Evolutionary conservation across 768 basidiomycete genomes (phyloP), one percentile per base, ranked within the genome.

Genomic region (Suillus ampliporus): DNA sequence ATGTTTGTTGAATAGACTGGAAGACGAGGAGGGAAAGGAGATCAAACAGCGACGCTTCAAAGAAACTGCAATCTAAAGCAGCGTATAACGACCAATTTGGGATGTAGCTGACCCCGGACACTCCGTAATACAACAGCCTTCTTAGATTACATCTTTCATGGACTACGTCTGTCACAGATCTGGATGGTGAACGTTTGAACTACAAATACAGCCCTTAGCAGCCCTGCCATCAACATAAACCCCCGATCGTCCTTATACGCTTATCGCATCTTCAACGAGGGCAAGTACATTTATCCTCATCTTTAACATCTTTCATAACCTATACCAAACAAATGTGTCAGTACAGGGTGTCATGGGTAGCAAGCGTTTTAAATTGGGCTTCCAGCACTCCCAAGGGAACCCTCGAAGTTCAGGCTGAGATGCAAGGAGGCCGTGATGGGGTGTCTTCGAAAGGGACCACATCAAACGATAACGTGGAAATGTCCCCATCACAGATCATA

Each of bases 231-330:
- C 38, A 56, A 67, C 53, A 50, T 67, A 68, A 52, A n/a, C 31
- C 60, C 38, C 57, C 43, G 23, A 57, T 51, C 69, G 46, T 64
- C 64, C 37, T 46, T 28, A 48, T 21, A 26, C 71, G 69, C 64
- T 69, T 67, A 63, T 43, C 38, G 41, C 48, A 15, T 44, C 56
- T 52, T 72, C 52, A 68, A 58, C 78, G 76, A 48, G 76, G 58
- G 65, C 83, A 85, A 61, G 64, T 68, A 66, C 83, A 84, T 66
- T 76, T 80, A 69, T 85, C 78, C 67, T 82, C 81, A 58, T 84
- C 84, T 68, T 80, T 79, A 60, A 84, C 80, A 58, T 77, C 68
- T 59, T 74, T 72, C 83, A 84, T 82, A 52, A 84, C 84, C 84
- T 84, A 66, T 26, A 44, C 46, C 61, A 62, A 50, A 59, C n/a